A percentile compares a stretch with the other conserved stretches of the same genome.
These are phyloP conservation scores for Entelexis sorbosivorans DNA, from an alignment of 1,139 yeast species.

Conservation along the genomic window DNA sequence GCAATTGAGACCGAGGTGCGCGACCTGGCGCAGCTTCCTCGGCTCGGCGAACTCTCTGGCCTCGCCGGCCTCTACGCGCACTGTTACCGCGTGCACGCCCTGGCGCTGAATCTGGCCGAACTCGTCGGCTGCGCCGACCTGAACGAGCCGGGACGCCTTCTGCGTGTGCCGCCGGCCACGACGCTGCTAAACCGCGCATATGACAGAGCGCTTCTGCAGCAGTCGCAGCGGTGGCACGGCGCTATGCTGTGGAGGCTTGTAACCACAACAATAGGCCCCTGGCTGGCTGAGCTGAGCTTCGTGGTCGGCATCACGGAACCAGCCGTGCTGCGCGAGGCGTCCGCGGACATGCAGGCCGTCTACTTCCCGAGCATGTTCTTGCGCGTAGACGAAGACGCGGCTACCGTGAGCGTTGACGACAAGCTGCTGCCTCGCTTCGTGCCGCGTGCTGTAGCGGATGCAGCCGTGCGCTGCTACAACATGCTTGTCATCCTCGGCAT, in stretches of 20 bases:
- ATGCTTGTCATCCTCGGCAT: constrained; percentile 1
- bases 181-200: constrained; percentile 26
- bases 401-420: constrained; percentile 18
- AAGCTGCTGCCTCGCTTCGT: constrained; percentile 24
- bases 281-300: constrained; percentile 19
- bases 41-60: background rate
- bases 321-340: background rate
- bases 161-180: constrained; percentile 25
- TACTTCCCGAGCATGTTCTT: constrained; percentile 20
- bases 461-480: constrained; percentile 20
- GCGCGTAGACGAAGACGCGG: constrained; percentile 15
- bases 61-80: background rate
- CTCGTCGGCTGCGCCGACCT: constrained; percentile 29
- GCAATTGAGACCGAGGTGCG: constrained; percentile 24
- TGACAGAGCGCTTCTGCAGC: constrained; percentile 18
- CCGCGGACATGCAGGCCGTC: background rate
- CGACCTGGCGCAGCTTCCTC: constrained; percentile 20
- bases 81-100: background rate
- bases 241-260: constrained; percentile 18
- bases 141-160: constrained; percentile 21
- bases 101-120: constrained; percentile 25
- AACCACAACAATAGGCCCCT: constrained; percentile 13
- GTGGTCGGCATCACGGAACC: constrained; percentile 14
- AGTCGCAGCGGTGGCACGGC: background rate
- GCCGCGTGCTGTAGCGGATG: constrained; percentile 20